These are phyloP conservation scores for Iberis amara DNA, from an alignment of 441 rosid species.

Conservation along the genomic window DNA sequence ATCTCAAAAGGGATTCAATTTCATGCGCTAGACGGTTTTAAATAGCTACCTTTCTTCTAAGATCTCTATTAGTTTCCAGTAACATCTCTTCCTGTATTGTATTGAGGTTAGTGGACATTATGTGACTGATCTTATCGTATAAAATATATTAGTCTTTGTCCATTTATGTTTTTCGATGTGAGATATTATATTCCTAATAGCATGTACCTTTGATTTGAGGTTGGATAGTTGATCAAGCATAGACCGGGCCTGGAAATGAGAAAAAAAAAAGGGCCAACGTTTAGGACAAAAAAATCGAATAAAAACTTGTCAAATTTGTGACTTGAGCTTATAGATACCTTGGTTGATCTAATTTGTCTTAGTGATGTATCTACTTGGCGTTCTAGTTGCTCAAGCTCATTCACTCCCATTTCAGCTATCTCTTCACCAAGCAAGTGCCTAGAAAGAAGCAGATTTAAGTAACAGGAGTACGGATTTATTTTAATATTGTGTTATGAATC, in stretches of 20 bases:
- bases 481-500: no score
- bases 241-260: conserved; percentile 33
- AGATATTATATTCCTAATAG: no score
- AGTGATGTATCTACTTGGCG: conserved; percentile 47
- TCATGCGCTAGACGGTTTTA: not conserved
- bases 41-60: conserved; percentile 20
- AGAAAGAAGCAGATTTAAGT: not conserved
- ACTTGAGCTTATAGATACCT: conserved; percentile 41
- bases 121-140: no score
- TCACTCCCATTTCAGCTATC: conserved; percentile 36
- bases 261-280: no score
- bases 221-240: conserved; percentile 47
- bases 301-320: not conserved
- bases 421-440: conserved; percentile 61
- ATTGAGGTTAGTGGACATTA: conserved; percentile 5
- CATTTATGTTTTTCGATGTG: conserved; percentile 15
- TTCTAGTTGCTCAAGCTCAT: conserved; percentile 55
- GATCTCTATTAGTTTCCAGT: conserved; percentile 41
- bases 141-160: no score
- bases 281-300: not conserved
- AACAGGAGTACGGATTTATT: no score
- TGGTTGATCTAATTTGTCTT: conserved; percentile 46
- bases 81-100: conserved; percentile 44
- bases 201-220: conserved; percentile 48
- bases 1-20: not conserved